phyloP scores from a whole-genome alignment of 257 asterid genomes.

The Solanum etuberosum region DNA sequence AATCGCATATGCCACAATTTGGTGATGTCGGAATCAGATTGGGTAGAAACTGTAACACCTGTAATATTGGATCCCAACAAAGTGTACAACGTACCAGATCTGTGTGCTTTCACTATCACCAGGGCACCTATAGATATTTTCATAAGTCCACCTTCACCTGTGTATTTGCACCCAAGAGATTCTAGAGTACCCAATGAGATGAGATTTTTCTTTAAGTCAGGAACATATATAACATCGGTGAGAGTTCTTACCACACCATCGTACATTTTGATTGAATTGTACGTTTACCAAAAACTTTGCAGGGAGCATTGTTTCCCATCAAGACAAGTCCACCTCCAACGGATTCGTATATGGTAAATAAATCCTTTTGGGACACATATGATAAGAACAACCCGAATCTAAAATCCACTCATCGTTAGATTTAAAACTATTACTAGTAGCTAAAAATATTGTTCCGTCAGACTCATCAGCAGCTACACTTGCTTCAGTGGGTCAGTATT shows the following conservation, averaged over 20 bases:
- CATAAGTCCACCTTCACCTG: neutral
- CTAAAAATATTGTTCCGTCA: neutral
- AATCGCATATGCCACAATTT: no score
- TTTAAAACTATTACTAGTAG: neutral
- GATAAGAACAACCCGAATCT: neutral
- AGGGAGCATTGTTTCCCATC: neutral
- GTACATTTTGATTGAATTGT: neutral
- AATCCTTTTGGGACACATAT: neutral
- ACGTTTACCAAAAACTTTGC: neutral
- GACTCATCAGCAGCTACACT: neutral
- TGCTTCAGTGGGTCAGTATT: neutral
- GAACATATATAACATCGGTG: neutral
- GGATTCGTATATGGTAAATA: neutral
- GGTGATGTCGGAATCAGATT: neutral
- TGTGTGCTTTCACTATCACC: neutral
- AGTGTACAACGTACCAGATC: neutral
- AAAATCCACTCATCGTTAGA: neutral
- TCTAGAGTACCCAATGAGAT: neutral
- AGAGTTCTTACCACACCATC: neutral
- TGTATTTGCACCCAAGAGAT: neutral
- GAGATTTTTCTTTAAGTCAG: neutral
- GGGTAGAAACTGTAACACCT: neutral
- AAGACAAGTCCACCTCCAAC: neutral
- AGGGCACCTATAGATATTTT: neutral
- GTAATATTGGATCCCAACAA: neutral